These are phyloP conservation scores for Cardamine chenopodiifolia DNA, from an alignment of 345 rosid species.

Conservation along the genomic window DNA sequence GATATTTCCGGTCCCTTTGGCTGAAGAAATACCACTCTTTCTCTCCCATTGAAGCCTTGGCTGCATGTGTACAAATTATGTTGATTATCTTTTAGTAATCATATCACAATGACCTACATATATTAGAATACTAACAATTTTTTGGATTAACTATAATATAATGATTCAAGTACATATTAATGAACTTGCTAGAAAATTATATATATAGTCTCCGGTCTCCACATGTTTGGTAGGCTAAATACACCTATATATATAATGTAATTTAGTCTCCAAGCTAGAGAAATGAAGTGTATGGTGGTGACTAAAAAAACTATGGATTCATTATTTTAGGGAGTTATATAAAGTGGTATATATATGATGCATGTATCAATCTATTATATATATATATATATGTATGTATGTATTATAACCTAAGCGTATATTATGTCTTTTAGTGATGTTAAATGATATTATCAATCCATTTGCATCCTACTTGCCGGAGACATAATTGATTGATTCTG, in stretches of 20 bases:
- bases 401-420: neutral
- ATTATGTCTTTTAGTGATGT: conserved; percentile 11
- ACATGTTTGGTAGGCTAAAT: conserved; percentile 44
- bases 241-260: conserved; percentile 32
- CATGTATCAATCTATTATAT: neutral
- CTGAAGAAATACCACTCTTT: conserved; percentile 96
- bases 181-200: conserved; percentile 4
- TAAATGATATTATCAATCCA: neutral
- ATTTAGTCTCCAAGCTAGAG: neutral
- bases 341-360: neutral
- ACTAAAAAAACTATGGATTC: conserved; percentile 10
- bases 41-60: conserved; percentile 95
- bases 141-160: neutral
- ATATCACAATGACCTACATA: conserved; percentile 11
- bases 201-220: conserved; percentile 17
- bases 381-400: neutral
- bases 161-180: conserved; percentile 2
- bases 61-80: conserved; percentile 42
- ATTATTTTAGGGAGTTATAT: conserved; percentile 23
- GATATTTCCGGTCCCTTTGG: conserved; percentile 86
- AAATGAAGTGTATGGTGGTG: neutral
- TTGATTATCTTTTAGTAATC: neutral
- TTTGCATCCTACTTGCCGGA: conserved; percentile 17
- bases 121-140: neutral
- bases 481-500: neutral